A percentile compares a stretch with the other conserved stretches of the same genome.
phyloP scores from a whole-genome alignment of 495 filamentous ascomycete species.

The Trichoderma virens region DNA sequence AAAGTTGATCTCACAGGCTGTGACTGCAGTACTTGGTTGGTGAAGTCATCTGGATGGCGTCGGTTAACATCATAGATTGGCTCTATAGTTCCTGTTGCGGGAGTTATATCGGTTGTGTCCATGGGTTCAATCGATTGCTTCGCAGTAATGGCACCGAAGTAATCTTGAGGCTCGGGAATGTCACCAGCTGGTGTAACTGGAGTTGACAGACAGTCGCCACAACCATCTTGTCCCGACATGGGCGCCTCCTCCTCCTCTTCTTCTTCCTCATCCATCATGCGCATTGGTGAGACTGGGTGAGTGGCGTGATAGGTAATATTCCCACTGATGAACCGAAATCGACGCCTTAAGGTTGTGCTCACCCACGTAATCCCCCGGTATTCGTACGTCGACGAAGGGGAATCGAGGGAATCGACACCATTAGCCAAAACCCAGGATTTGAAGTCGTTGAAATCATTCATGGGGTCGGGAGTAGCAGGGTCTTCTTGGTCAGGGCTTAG shows the following conservation, averaged over 20 bases:
- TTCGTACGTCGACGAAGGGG: conserved; percentile 39
- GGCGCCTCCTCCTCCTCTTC: conserved; percentile 14
- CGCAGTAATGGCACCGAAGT: conserved; percentile 33
- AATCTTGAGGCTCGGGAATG: conserved; percentile 33
- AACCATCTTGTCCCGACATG: background rate
- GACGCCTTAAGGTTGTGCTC: conserved; percentile 52
- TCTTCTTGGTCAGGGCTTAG: conserved; percentile 38
- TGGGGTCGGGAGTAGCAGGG: conserved; percentile 19
- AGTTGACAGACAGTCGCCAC: background rate
- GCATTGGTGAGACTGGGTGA: conserved; percentile 24
- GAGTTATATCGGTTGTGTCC: background rate
- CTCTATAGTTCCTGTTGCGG: background rate
- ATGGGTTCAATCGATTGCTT: background rate
- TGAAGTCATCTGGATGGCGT: conserved; percentile 22
- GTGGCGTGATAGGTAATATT: conserved; percentile 16
- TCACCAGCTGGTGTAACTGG: background rate
- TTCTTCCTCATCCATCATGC: conserved; percentile 18
- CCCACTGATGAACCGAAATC: conserved; percentile 54
- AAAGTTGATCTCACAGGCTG: conserved; percentile 36
- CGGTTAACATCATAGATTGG: background rate
- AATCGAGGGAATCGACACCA: conserved; percentile 35
- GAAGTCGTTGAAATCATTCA: conserved; percentile 43
- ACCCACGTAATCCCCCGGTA: conserved; percentile 55
- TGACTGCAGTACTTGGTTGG: conserved; percentile 17
- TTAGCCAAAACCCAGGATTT: conserved; percentile 53